Evolutionary conservation across 2,329 filamentous ascomycete genomes (phyloP).

Genomic region (Colletotrichum musae): DNA sequence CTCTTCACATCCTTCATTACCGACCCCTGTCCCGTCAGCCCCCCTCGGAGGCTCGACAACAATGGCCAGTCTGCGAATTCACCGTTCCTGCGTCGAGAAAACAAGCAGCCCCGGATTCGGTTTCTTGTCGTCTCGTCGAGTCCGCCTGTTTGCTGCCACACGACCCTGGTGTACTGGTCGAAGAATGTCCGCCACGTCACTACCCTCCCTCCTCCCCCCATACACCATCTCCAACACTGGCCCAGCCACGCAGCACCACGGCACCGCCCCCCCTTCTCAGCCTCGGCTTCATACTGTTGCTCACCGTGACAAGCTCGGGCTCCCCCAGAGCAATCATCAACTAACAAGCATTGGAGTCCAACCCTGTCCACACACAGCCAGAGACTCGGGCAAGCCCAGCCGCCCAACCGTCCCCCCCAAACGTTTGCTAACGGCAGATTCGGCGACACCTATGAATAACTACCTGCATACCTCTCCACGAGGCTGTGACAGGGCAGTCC

Average conservation of each 20-base stretch:
- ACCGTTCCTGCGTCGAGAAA: constrained; percentile 29
- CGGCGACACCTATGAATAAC: neutral
- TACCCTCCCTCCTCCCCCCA: neutral
- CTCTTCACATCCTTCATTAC: neutral
- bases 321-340: neutral
- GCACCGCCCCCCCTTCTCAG: neutral
- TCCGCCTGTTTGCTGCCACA: constrained; percentile 3
- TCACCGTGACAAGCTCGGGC: too few relatives aligned
- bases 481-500: constrained; percentile 1
- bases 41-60: constrained; percentile 7
- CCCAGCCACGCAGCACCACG: neutral
- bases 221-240: neutral
- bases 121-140: neutral
- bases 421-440: neutral
- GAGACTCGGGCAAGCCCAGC: neutral
- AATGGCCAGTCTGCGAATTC: constrained; percentile 7
- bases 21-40: neutral
- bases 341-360: neutral
- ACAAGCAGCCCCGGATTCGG: constrained; percentile 15
- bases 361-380: neutral
- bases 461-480: neutral
- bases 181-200: neutral
- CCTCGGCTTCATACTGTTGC: neutral
- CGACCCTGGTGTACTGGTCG: neutral
- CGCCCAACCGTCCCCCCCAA: neutral